Base-by-base conservation (phyloP, 768 basidiomycete genomes). In the Macrolepiota dolichaula region DNA sequence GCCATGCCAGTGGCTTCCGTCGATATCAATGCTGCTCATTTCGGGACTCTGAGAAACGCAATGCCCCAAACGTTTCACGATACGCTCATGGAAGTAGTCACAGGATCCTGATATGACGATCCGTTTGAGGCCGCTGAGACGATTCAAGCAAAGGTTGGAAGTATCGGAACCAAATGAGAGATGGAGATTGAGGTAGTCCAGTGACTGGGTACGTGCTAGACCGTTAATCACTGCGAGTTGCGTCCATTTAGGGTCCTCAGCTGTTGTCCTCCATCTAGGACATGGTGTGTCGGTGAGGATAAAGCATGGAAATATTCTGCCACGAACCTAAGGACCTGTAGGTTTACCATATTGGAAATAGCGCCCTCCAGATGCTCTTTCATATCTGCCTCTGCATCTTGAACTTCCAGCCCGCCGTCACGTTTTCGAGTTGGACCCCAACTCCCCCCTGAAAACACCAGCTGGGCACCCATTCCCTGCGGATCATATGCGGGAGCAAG, bases 41-140 rank as follows among this genome's bases (percentile, higher is more conserved):
- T 58, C 57, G 22, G 57, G 57, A 50, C 57, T 50, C 9, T 51
- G 57, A 58, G 57, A n/a, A 49, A 58, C 24, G 15, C 57, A 51
- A 37, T 25, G 11, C 27, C 49, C 57, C 17, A 58, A 38, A 12
- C 47, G 57, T 58, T 50, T 58, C 47, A 58, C 57, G 37, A 58
- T 50, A 38, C n/a, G 24, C 3, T 49, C 35, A 13, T 37, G 13
- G 17, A 58, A 51, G 40, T 22, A 51, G 7, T 49, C 32, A 24
- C 57, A 58, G 13, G 57, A 50, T 49, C 57, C 57, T 51, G 57
- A 58, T 25, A 51, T 38, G 47, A 50, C 47, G 25, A 58, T 37
- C 5, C 57, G 57, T 38, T 51, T 58, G 47, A 51, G 57, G 22
- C 35, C 57, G 11, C 36, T 22, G 24, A 58, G 57, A 38, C 22